phyloP scores from a whole-genome alignment of 345 rosid species.

The Rhizophora mangle region DNA sequence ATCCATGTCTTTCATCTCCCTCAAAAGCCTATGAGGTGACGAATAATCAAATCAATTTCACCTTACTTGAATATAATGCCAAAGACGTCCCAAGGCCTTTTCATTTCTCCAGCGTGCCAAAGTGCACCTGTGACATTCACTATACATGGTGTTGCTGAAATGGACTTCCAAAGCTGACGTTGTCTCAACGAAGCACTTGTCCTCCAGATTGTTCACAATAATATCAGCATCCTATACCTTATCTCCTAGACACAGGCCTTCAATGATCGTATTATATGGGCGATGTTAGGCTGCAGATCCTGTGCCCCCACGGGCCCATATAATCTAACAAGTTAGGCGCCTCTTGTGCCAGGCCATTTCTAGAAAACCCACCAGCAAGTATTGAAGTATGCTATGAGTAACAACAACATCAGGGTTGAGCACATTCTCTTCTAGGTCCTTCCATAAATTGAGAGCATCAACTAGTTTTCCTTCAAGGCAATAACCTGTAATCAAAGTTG shows the following conservation, averaged over 20 bases:
- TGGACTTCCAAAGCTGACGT: constrained; percentile 41
- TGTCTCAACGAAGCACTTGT: constrained; percentile 34
- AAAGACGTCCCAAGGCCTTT: constrained; percentile 42
- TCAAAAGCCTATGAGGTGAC: constrained; percentile 36
- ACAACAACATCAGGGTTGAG: constrained; percentile 46
- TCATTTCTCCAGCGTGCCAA: constrained; percentile 37
- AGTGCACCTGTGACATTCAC: constrained; percentile 42
- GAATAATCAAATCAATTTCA: constrained; percentile 32
- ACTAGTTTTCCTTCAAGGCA: constrained; percentile 45
- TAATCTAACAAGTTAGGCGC: constrained; percentile 30
- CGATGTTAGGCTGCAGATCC: constrained; percentile 44
- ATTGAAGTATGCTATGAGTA: constrained; percentile 33
- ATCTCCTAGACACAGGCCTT: constrained; percentile 62
- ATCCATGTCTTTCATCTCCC: constrained; percentile 37
- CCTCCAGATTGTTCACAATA: constrained; percentile 36
- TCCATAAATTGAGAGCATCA: constrained; percentile 45
- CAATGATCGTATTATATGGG: constrained; percentile 51
- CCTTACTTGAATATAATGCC: constrained; percentile 34
- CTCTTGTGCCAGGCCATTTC: constrained; percentile 42
- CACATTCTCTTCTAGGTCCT: constrained; percentile 48
- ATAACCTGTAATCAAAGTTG: constrained; percentile 61
- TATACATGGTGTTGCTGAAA: constrained; percentile 41
- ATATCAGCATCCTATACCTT: constrained; percentile 56
- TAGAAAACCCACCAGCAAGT: constrained; percentile 49
- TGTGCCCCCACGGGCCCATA: constrained; percentile 27